Conservation (phyloP, 2,329 filamentous ascomycete species). For the Botrytis fabae region DNA sequence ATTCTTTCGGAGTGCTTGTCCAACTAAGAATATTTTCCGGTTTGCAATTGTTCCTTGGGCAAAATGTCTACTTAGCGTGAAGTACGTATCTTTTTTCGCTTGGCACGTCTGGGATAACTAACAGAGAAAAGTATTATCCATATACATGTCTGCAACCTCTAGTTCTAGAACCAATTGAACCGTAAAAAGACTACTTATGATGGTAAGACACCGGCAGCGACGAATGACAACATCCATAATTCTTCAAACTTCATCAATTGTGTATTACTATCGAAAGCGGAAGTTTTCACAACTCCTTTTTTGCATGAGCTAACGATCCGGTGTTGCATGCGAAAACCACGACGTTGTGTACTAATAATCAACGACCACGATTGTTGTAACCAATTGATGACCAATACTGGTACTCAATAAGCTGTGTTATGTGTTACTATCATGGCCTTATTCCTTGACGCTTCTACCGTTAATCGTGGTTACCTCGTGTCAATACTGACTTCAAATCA, state of each 20-base stretch:
- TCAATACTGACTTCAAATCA: not conserved
- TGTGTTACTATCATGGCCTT: not conserved
- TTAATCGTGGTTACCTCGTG: not conserved
- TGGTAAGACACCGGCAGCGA: not conserved
- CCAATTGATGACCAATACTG: not conserved
- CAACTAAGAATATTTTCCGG: not conserved
- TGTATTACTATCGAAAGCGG: not conserved
- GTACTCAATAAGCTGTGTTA: not conserved
- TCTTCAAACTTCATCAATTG: not conserved
- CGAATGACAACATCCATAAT: not conserved
- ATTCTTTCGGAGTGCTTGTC: not conserved
- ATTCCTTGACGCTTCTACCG: not conserved
- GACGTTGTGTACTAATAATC: not conserved
- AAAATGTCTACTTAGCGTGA: not conserved
- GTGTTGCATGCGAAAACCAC: constrained; percentile 10
- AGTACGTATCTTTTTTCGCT: not conserved
- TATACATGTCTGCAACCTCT: not conserved
- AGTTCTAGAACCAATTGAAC: not conserved
- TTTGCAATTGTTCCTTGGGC: not conserved
- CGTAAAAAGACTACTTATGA: not conserved
- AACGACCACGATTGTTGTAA: not conserved
- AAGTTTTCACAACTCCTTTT: not conserved
- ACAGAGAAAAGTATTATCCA: not conserved
- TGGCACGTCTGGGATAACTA: not conserved
- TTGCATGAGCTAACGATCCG: not conserved